These are phyloP conservation scores for Cercophora newfieldiana DNA, from an alignment of 495 filamentous ascomycete genomes.

Conservation along the genomic window DNA sequence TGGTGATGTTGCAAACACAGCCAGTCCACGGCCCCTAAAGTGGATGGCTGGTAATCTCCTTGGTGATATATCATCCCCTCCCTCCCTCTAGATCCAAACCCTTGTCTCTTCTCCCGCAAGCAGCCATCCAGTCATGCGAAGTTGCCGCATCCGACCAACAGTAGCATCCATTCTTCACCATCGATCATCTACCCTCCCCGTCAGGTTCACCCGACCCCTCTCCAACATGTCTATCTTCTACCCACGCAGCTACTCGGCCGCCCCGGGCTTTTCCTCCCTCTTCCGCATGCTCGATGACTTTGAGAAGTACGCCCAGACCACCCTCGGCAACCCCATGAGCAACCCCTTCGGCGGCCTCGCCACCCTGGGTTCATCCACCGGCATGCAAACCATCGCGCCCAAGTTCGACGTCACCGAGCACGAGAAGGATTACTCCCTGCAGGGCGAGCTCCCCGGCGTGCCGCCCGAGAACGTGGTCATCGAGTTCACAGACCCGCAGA, in stretches of 20 bases:
- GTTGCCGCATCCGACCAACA: neutral
- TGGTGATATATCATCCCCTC: neutral
- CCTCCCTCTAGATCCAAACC: neutral
- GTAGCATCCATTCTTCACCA: neutral
- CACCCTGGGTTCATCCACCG: constrained; percentile 22
- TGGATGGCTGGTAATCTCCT: no score
- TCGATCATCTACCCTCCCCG: neutral
- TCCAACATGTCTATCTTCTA: constrained; percentile 30
- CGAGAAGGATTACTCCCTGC: constrained; percentile 68
- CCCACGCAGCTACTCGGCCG: constrained; percentile 34
- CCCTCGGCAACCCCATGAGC: neutral
- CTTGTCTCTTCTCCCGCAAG: neutral
- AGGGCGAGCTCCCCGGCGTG: constrained; percentile 87
- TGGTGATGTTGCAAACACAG: no score
- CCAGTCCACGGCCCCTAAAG: no score
- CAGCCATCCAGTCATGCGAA: neutral
- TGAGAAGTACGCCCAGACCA: constrained; percentile 52
- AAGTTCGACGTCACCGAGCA: constrained; percentile 80
- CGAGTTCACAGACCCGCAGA: constrained; percentile 81
- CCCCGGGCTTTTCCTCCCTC: constrained; percentile 61
- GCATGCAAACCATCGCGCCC: constrained; percentile 28
- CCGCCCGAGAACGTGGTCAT: constrained; percentile 76
- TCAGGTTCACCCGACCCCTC: neutral
- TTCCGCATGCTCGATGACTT: constrained; percentile 81
- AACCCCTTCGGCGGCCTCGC: constrained; percentile 6